Percentiles rank a stretch among this genome's conserved stretches.
phyloP scores from a whole-genome alignment of 225 moss, liverwort and hornwort genomes.

The Climacium dendroides region DNA sequence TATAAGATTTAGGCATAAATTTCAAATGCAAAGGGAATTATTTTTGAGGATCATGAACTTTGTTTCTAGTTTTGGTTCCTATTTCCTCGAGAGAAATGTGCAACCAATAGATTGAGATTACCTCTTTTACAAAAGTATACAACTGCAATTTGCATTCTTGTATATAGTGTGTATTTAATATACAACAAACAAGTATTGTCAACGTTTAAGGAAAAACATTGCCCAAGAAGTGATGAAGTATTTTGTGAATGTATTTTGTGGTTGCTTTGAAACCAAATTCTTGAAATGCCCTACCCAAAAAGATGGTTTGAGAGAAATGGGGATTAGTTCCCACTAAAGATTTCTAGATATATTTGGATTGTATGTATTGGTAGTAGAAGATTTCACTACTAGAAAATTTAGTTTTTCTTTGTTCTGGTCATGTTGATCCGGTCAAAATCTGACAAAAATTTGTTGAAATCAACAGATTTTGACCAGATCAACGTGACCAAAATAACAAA shows the following conservation, averaged over 20 bases:
- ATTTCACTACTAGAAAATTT: no score
- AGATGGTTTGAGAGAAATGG: not conserved
- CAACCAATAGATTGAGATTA: rapidly evolving
- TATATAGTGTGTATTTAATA: not conserved
- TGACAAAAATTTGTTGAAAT: no score
- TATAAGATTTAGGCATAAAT: not conserved
- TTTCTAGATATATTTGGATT: not conserved
- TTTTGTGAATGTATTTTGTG: not conserved
- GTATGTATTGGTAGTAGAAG: not conserved
- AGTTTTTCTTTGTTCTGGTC: no score
- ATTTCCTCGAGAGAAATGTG: not conserved
- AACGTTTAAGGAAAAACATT: rapidly evolving
- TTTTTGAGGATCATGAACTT: no score
- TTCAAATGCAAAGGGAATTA: no score
- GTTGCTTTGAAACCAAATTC: not conserved
- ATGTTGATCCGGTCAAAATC: no score
- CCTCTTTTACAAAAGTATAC: not conserved
- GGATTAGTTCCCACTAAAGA: not conserved
- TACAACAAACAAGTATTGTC: rapidly evolving
- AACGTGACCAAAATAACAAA: no score
- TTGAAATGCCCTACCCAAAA: rapidly evolving
- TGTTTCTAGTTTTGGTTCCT: not conserved
- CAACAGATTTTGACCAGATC: no score
- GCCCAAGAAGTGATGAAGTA: not conserved
- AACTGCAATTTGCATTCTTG: rapidly evolving